A percentile compares a stretch with the other conserved stretches of the same genome.
These are phyloP conservation scores for Aspergillus novoparasiticus DNA, from an alignment of 2,329 filamentous ascomycete species.

Conservation along the genomic window DNA sequence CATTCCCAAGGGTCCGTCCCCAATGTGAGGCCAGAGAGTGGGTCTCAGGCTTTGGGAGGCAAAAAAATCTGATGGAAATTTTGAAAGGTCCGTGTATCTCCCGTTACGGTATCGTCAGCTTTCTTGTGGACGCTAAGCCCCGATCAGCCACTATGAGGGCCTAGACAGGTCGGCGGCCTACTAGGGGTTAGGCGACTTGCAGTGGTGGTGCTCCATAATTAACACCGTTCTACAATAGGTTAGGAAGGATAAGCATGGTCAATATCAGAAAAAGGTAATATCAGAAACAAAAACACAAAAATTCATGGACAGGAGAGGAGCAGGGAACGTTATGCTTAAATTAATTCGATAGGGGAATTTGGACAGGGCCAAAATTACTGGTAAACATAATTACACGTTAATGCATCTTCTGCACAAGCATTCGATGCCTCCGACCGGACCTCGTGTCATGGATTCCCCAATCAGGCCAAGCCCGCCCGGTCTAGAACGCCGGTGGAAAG, in stretches of 20 bases:
- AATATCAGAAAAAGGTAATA: neutral
- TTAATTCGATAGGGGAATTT: neutral
- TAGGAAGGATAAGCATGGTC: neutral
- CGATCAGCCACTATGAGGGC: constrained; percentile 26
- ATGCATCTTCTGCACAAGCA: constrained; percentile 2
- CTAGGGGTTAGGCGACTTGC: constrained; percentile 6
- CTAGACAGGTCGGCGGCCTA: constrained; percentile 24
- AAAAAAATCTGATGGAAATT: constrained; percentile 4
- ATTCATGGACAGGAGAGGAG: neutral
- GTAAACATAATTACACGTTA: neutral
- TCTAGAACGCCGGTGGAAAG: constrained; percentile 25
- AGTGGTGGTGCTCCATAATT: constrained; percentile 5
- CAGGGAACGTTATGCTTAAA: constrained; percentile 3
- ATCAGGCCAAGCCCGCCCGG: constrained; percentile 22
- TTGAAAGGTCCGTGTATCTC: constrained; percentile 22
- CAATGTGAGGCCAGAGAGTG: constrained; percentile 7
- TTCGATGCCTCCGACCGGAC: constrained; percentile 13
- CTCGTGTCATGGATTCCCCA: constrained; percentile 28
- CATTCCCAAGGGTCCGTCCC: constrained; percentile 4
- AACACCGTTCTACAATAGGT: constrained; percentile 1
- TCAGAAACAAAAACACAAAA: neutral
- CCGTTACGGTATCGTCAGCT: constrained; percentile 18
- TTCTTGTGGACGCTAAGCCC: constrained; percentile 11
- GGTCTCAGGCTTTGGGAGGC: constrained; percentile 9
- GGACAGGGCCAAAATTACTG: neutral